Percentiles rank a stretch among this genome's conserved stretches.
Evolutionary conservation across 2,329 filamentous ascomycete genomes (phyloP).

Genomic region (Teratosphaeria nubilosa): DNA sequence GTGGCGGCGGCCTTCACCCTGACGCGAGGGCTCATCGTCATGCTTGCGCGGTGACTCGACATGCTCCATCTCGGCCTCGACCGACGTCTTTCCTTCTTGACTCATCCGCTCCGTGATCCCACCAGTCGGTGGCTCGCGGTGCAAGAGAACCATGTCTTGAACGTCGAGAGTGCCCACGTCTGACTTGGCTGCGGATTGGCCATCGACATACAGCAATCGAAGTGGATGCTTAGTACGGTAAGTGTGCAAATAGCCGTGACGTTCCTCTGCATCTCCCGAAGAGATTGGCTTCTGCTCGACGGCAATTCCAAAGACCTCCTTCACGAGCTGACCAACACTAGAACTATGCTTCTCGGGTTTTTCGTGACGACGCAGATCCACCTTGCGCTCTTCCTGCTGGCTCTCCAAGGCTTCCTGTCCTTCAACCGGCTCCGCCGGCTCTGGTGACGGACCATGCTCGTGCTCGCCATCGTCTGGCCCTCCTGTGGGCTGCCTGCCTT

Average conservation of each 20-base stretch:
- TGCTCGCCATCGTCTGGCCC: not conserved
- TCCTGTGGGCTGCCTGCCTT: not conserved
- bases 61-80: not conserved
- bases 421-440: not conserved
- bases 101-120: not conserved
- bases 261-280: slow-evolving; percentile 1
- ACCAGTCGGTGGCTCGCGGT: slow-evolving; percentile 16
- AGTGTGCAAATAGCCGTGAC: slow-evolving; percentile 53
- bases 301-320: not conserved
- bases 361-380: not conserved
- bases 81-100: not conserved
- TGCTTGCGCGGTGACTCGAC: not conserved
- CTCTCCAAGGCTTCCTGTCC: not conserved
- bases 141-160: slow-evolving; percentile 52
- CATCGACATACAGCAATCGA: slow-evolving; percentile 58
- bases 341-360: not conserved
- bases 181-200: slow-evolving; percentile 58
- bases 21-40: not conserved
- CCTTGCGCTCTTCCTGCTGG: not conserved
- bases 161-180: slow-evolving; percentile 56
- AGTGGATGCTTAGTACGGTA: slow-evolving; percentile 51
- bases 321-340: not conserved
- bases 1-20: not conserved
- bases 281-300: not conserved
- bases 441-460: not conserved